phyloP scores from a whole-genome alignment of 176 grass and related monocot genomes.

The Melocanna baccifera region DNA sequence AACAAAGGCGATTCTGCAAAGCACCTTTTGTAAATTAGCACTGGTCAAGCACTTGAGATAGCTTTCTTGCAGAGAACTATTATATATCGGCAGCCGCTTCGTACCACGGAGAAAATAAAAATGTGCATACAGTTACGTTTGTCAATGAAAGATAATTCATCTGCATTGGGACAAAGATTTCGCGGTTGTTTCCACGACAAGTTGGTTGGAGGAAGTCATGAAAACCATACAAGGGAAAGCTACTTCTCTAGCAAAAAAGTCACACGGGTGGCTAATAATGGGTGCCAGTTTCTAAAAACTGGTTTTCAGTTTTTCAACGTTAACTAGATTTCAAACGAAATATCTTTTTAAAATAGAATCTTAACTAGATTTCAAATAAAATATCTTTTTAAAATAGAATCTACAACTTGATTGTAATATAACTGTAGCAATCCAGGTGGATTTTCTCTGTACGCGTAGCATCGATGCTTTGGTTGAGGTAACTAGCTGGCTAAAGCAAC shows the following conservation, averaged over 20 bases:
- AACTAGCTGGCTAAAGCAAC: background rate
- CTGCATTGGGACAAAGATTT: slow-evolving; percentile 16
- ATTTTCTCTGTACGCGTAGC: background rate
- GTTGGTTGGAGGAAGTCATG: slow-evolving; percentile 22
- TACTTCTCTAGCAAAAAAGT: background rate
- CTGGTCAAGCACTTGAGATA: background rate
- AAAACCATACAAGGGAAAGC: background rate
- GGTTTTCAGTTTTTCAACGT: no score
- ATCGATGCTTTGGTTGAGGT: background rate
- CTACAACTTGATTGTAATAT: no score
- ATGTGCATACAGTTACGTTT: background rate
- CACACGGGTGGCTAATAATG: background rate
- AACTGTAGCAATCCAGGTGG: no score
- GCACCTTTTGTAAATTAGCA: background rate
- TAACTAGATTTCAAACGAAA: no score
- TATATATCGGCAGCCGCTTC: background rate
- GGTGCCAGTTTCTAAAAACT: no score
- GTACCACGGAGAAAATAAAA: background rate
- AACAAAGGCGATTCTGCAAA: background rate
- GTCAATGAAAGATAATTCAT: slow-evolving; percentile 37
- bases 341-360: no score
- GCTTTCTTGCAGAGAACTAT: background rate
- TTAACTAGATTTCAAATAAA: no score
- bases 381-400: no score
- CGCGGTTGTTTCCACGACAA: slow-evolving; percentile 33